These are phyloP conservation scores for Aureobasidium musti DNA, from an alignment of 2,329 filamentous ascomycete species.

Conservation along the genomic window DNA sequence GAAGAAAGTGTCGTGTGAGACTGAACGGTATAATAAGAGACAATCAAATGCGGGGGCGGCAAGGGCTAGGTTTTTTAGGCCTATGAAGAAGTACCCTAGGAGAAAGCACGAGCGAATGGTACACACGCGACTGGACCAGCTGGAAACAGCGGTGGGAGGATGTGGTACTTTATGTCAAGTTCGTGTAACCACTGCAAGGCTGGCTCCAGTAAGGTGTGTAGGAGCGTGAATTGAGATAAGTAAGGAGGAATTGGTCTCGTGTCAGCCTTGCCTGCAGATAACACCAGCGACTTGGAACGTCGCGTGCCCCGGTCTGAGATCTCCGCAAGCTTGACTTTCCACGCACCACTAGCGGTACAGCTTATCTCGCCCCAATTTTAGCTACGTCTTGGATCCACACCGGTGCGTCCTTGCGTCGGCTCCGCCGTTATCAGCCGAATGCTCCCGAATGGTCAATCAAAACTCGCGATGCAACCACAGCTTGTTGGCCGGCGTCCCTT, in stretches of 20 bases:
- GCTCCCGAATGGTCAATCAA: neutral
- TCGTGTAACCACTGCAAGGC: conserved; percentile 24
- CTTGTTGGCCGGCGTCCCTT: neutral
- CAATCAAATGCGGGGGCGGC: conserved; percentile 21
- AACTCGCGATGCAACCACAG: conserved; percentile 28
- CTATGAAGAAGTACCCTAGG: neutral
- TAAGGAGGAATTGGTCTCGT: conserved; percentile 25
- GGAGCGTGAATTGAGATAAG: conserved; percentile 21
- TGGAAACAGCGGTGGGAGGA: conserved; percentile 20
- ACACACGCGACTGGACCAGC: conserved; percentile 1
- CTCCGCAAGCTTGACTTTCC: conserved; percentile 19
- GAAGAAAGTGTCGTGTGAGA: conserved; percentile 25
- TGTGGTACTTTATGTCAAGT: conserved; percentile 21
- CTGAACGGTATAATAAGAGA: conserved; percentile 23
- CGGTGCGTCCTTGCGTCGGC: conserved; percentile 1
- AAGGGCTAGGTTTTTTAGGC: conserved; percentile 22
- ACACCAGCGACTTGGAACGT: conserved; percentile 4
- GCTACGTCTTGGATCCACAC: neutral
- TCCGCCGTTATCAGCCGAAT: conserved; percentile 19
- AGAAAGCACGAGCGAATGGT: conserved; percentile 16
- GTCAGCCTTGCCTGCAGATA: conserved; percentile 27
- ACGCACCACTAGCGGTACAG: neutral
- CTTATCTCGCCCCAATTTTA: conserved; percentile 25
- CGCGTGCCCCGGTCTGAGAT: conserved; percentile 9
- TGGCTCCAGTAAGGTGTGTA: conserved; percentile 14